Evolutionary conservation across 1,284 basidiomycete genomes (phyloP).

Genomic region (Rhodotorula sp.): DNA sequence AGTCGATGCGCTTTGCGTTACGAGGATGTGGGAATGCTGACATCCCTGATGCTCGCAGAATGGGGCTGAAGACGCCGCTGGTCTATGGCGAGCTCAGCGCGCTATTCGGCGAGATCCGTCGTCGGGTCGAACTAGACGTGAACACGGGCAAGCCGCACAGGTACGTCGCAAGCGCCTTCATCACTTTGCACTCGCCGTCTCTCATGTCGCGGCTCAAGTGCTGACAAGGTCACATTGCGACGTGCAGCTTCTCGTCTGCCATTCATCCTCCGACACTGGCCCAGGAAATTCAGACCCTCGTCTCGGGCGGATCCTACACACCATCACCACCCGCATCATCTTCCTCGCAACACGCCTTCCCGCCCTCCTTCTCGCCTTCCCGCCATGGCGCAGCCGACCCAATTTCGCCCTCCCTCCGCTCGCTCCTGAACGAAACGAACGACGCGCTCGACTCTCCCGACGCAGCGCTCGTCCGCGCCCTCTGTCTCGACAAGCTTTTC

Average conservation of each 20-base stretch:
- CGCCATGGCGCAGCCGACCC: slow-evolving; percentile 1
- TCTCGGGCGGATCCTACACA: slow-evolving; percentile 59
- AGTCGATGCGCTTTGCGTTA: background rate
- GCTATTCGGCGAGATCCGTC: slow-evolving; percentile 68
- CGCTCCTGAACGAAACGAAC: slow-evolving; percentile 69
- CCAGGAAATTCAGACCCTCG: slow-evolving; percentile 66
- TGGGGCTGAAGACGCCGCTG: slow-evolving; percentile 74
- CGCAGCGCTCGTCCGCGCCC: slow-evolving; percentile 67
- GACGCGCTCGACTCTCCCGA: slow-evolving; percentile 66
- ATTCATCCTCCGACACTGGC: slow-evolving; percentile 70
- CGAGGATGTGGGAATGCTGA: background rate
- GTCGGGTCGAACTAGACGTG: slow-evolving; percentile 62
- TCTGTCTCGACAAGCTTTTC: slow-evolving; percentile 68
- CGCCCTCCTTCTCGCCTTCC: slow-evolving; percentile 57
- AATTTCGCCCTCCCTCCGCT: slow-evolving; percentile 58
- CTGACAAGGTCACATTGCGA: background rate
- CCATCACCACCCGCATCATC: slow-evolving; percentile 59
- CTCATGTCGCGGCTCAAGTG: background rate
- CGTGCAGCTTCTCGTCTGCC: slow-evolving; percentile 66
- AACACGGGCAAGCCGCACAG: slow-evolving; percentile 64
- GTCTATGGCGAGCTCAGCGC: slow-evolving; percentile 66
- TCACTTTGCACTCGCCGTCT: slow-evolving; percentile 1
- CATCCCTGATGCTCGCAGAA: slow-evolving; percentile 53
- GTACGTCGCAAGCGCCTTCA: slow-evolving; percentile 48
- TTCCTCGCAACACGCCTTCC: slow-evolving; percentile 26